These are phyloP conservation scores for Whalleya microplaca DNA, from an alignment of 2,329 filamentous ascomycete species.

Conservation along the genomic window DNA sequence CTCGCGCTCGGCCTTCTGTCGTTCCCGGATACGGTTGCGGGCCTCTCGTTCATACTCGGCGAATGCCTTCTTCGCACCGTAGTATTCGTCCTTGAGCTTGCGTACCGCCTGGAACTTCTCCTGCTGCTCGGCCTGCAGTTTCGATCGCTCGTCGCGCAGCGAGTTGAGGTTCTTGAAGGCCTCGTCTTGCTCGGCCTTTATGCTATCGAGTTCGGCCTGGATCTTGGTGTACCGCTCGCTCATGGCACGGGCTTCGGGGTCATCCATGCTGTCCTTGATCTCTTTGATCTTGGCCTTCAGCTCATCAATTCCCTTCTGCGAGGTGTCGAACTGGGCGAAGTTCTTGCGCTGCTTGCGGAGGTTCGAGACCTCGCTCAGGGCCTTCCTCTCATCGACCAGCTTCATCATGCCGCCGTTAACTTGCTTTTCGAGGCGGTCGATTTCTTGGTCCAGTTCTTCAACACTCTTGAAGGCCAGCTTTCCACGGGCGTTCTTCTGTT, in stretches of 20 bases:
- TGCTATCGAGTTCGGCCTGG: slow-evolving; percentile 82
- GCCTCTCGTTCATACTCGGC: slow-evolving; percentile 83
- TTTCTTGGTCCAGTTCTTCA: slow-evolving; percentile 86
- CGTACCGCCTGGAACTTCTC: slow-evolving; percentile 82
- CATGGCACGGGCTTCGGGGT: slow-evolving; percentile 86
- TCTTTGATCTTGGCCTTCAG: slow-evolving; percentile 86
- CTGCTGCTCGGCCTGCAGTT: slow-evolving; percentile 83
- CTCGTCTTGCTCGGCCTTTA: slow-evolving; percentile 91
- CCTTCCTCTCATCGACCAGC: slow-evolving; percentile 96
- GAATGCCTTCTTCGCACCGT: slow-evolving; percentile 78
- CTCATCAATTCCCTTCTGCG: slow-evolving; percentile 87
- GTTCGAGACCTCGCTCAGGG: slow-evolving; percentile 78
- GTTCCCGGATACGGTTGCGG: slow-evolving; percentile 75
- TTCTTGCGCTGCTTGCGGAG: slow-evolving; percentile 89
- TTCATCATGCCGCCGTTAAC: slow-evolving; percentile 92
- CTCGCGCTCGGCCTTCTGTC: slow-evolving; percentile 79
- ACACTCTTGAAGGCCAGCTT: slow-evolving; percentile 84
- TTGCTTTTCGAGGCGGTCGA: slow-evolving; percentile 78
- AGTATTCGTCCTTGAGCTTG: slow-evolving; percentile 89
- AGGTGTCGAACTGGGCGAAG: slow-evolving; percentile 81
- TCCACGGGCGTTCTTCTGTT: slow-evolving; percentile 84
- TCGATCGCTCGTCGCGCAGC: slow-evolving; percentile 83
- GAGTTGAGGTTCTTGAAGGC: slow-evolving; percentile 85
- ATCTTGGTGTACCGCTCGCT: slow-evolving; percentile 85
- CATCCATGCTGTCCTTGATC: slow-evolving; percentile 86